Conservation (phyloP, 176 grass and related monocot genomes). For the Carex pumila region DNA sequence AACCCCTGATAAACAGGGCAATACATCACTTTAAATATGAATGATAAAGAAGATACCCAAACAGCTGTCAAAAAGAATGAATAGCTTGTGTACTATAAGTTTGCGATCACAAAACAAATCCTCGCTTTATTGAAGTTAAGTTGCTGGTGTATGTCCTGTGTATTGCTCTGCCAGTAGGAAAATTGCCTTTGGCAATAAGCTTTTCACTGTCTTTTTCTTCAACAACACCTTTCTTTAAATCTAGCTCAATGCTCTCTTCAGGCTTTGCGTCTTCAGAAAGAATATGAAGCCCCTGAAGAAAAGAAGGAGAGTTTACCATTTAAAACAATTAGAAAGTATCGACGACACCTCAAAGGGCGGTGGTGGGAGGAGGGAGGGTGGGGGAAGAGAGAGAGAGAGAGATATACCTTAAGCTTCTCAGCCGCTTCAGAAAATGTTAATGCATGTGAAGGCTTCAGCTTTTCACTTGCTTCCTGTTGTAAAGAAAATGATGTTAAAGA, state of each 20-base stretch:
- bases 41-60: neutral
- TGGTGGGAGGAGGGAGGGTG: neutral
- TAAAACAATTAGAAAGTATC: neutral
- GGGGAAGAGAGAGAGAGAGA: neutral
- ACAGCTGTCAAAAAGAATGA: neutral
- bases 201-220: constrained; percentile 34
- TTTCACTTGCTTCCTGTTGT: constrained; percentile 62
- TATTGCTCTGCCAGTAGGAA: constrained; percentile 30
- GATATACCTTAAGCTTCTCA: constrained; percentile 32
- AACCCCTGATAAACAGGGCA: neutral
- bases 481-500: constrained; percentile 17
- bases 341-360: neutral
- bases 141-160: constrained; percentile 53
- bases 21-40: neutral
- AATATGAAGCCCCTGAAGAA: constrained; percentile 49
- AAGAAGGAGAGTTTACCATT: neutral
- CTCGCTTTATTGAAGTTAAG: constrained; percentile 48
- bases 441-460: constrained; percentile 51
- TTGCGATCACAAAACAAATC: constrained; percentile 43
- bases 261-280: constrained; percentile 23
- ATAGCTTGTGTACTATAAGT: neutral
- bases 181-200: constrained; percentile 19
- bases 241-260: constrained; percentile 20
- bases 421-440: constrained; percentile 27
- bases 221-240: constrained; percentile 22